A percentile compares a stretch with the other conserved stretches of the same genome.
Evolutionary conservation across 2,329 filamentous ascomycete species (phyloP).

Genomic region (Hymenotorrendiella dingleyae): DNA sequence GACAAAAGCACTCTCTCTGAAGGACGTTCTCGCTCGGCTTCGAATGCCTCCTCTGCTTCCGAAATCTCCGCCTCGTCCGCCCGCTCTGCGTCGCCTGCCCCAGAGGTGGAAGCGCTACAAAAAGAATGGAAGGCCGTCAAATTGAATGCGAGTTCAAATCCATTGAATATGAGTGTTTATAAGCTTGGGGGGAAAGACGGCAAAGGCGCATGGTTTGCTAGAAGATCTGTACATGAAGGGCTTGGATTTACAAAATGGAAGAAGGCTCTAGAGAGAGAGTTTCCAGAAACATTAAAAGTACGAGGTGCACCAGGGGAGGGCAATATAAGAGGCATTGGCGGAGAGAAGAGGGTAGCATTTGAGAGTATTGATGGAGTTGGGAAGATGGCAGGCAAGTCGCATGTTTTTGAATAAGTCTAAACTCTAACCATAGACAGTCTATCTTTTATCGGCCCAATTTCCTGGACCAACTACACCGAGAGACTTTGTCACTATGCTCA

Average conservation of each 20-base stretch:
- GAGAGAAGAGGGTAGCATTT: slow-evolving; percentile 67
- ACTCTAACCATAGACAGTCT: slow-evolving; percentile 47
- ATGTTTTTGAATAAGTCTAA: slow-evolving; percentile 1
- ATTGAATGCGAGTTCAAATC: slow-evolving; percentile 65
- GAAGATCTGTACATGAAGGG: slow-evolving; percentile 75
- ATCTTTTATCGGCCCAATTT: slow-evolving; percentile 82
- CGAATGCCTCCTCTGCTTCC: slow-evolving; percentile 39
- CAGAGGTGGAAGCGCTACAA: slow-evolving; percentile 55
- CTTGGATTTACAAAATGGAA: slow-evolving; percentile 74
- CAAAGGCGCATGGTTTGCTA: slow-evolving; percentile 83
- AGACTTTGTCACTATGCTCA: slow-evolving; percentile 77
- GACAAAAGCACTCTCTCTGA: slow-evolving; percentile 39
- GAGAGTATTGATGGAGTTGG: slow-evolving; percentile 50
- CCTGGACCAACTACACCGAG: slow-evolving; percentile 81
- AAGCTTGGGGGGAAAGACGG: slow-evolving; percentile 76
- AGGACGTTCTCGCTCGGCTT: slow-evolving; percentile 51
- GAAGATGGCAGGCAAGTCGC: slow-evolving; percentile 52
- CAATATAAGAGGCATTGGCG: slow-evolving; percentile 79
- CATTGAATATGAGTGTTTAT: slow-evolving; percentile 69
- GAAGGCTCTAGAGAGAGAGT: slow-evolving; percentile 70
- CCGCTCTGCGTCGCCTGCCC: slow-evolving; percentile 34
- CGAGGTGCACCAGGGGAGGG: slow-evolving; percentile 65
- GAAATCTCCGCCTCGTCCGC: slow-evolving; percentile 48
- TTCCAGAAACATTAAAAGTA: slow-evolving; percentile 68
- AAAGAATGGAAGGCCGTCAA: slow-evolving; percentile 83